A percentile compares a stretch with the other conserved stretches of the same genome.
Conservation (phyloP, 2,329 filamentous ascomycete genomes). For the Botrytis elliptica region DNA sequence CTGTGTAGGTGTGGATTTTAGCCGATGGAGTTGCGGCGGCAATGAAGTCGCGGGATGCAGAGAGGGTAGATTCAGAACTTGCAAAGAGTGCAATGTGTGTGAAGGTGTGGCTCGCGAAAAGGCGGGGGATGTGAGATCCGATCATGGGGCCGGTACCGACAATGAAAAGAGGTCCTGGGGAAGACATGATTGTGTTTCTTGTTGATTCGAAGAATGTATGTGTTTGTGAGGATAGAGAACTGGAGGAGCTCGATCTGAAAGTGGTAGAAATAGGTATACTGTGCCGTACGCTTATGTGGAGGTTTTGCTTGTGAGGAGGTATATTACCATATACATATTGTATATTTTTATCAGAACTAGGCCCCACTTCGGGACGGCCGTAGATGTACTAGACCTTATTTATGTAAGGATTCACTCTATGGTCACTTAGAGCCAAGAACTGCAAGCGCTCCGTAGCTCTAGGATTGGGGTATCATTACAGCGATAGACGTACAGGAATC, state of each 20-base stretch:
- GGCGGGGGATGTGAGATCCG: slow-evolving; percentile 16
- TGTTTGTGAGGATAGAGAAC: not conserved
- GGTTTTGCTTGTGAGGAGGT: not conserved
- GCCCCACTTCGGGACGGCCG: not conserved
- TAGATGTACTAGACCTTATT: not conserved
- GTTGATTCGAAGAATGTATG: not conserved
- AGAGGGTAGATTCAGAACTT: not conserved
- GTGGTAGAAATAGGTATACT: not conserved
- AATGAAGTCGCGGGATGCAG: slow-evolving; percentile 32
- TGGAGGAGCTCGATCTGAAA: not conserved
- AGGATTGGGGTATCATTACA: not conserved
- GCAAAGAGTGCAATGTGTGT: slow-evolving; percentile 17
- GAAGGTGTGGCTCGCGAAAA: slow-evolving; percentile 9
- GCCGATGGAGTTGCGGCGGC: slow-evolving; percentile 37
- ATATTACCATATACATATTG: not conserved
- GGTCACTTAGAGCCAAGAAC: not conserved
- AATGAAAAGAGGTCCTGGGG: slow-evolving; percentile 17
- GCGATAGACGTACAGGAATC: not conserved
- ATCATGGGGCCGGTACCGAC: slow-evolving; percentile 21
- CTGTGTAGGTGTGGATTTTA: slow-evolving; percentile 3
- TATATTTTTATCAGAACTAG: not conserved
- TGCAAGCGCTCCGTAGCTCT: not conserved
- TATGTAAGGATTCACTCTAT: not conserved
- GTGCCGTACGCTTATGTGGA: not conserved
- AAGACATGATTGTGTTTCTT: slow-evolving; percentile 7